Conservation (phyloP, 2,329 filamentous ascomycete species). For the Lecanicillium sp. region DNA sequence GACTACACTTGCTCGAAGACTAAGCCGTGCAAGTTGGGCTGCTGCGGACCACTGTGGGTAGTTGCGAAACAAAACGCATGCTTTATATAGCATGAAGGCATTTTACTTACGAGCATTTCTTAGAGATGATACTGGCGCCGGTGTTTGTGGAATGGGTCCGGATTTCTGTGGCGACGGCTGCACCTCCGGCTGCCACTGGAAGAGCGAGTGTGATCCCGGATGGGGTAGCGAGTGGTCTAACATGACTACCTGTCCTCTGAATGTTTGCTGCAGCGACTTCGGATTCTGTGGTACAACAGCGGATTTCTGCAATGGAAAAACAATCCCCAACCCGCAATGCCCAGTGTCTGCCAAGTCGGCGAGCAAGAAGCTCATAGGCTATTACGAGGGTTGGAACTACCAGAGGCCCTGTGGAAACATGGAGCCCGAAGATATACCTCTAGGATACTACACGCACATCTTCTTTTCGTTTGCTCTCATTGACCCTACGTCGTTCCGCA, state of each 20-base stretch:
- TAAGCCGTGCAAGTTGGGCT: too few species aligned
- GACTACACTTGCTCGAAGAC: too few species aligned
- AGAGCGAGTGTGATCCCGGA: slow-evolving; percentile 22
- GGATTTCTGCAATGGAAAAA: not conserved
- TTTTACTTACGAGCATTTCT: too few species aligned
- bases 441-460: slow-evolving; percentile 13
- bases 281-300: too few species aligned
- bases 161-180: slow-evolving; percentile 10
- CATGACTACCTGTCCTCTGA: slow-evolving; percentile 23
- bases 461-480: slow-evolving; percentile 33
- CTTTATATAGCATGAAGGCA: too few species aligned
- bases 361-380: slow-evolving; percentile 19
- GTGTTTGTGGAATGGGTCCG: slow-evolving; percentile 4
- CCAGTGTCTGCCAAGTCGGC: not conserved
- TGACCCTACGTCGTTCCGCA: slow-evolving; percentile 14
- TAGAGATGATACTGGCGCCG: too few species aligned
- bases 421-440: slow-evolving; percentile 10
- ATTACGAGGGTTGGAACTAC: slow-evolving; percentile 17
- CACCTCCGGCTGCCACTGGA: slow-evolving; percentile 15
- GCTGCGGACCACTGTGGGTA: too few species aligned
- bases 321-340: not conserved
- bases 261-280: slow-evolving; percentile 18
- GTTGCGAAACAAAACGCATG: too few species aligned
- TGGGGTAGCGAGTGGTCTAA: slow-evolving; percentile 19
- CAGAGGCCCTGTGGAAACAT: slow-evolving; percentile 13